Base-by-base conservation (phyloP, 352 stramenopile genomes). In the Phytophthora meadii region DNA sequence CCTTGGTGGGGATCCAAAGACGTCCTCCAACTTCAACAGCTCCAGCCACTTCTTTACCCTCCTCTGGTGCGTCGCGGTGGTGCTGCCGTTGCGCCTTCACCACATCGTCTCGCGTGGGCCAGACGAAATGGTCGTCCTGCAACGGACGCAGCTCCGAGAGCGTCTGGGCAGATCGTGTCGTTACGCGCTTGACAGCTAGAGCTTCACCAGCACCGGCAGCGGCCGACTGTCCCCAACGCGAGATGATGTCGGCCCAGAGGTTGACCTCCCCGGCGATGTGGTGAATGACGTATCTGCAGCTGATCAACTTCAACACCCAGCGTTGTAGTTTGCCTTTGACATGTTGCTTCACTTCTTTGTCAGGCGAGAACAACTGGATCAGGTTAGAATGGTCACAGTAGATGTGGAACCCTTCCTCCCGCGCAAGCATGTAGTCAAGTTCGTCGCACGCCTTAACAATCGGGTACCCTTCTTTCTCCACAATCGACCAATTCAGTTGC, bases 191-290 rank as follows among this genome's bases (percentile, higher is more conserved):
- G 0, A 60, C 54, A 10, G 47, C 54, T 1, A 65, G 12, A 3
- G 11, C 1, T 19, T 27, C n/a, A 2, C 4, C 36, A 3, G 19
- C 19, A 1, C 17, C 22, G 9, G 30, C 19, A 19, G 19, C 9
- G 3, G 22, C 19, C 3, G 60, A 12, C n/a, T 61, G 52, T 2
- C 45, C 34, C 52, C 45, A 56, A 0, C 50, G 7, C 0, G 44
- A 68, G 0, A 70, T 14, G 3, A 65, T 70, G 6, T 70, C 55
- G 0, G 41, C 54, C 62, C 47, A 65, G 1, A 70, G 34, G 34
- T 65, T 65, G n/a, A 37, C 47, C 25, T 65, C 62, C 25, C 62
- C 54, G 8, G 54, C 54, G 14, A 65, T 70, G n/a, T 60, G 62
- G 10, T 68, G 42, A 4, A 71, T 66, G 0, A 46, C 22, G 28